Conservation (phyloP, 192 early-diverging fungal genomes). For the Entomortierella lignicola region DNA sequence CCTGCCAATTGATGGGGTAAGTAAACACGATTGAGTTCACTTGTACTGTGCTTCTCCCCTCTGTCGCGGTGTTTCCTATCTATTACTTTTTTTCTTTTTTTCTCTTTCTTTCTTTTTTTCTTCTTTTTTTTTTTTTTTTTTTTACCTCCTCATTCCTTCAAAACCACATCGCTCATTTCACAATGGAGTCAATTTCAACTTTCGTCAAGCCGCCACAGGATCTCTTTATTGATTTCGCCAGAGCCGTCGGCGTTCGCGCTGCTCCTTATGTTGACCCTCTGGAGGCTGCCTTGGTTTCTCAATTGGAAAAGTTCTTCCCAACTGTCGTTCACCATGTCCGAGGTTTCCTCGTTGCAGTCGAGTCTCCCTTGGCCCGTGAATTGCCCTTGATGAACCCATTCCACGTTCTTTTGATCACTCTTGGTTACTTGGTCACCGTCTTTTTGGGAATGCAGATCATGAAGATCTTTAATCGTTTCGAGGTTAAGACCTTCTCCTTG, state of each 20-base stretch:
- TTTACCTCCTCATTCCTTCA: conserved; percentile 6
- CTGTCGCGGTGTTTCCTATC: background rate
- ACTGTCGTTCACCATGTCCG: conserved; percentile 26
- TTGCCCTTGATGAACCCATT: conserved; percentile 75
- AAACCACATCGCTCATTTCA: background rate
- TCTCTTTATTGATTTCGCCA: conserved; percentile 46
- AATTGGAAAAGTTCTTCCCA: conserved; percentile 44
- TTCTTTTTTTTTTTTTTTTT: conserved; percentile 2
- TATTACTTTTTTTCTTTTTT: background rate
- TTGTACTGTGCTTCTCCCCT: background rate
- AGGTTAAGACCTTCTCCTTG: conserved; percentile 60
- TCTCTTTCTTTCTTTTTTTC: conserved; percentile 4
- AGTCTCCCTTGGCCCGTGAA: conserved; percentile 45
- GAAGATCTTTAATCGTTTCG: conserved; percentile 57
- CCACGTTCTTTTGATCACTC: conserved; percentile 64
- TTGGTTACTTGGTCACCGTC: conserved; percentile 60
- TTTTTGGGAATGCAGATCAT: conserved; percentile 64
- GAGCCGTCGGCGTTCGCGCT: conserved; percentile 35
- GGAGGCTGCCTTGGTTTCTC: conserved; percentile 26
- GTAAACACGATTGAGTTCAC: too few relatives aligned
- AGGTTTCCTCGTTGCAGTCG: conserved; percentile 35
- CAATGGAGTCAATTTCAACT: conserved; percentile 39
- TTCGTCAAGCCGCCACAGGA: conserved; percentile 44
- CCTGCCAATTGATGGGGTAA: too few relatives aligned
- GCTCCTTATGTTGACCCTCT: conserved; percentile 52